Evolutionary conservation across 108 stramenopile species (phyloP), one percentile per base, ranked within the genome.

Genomic region (Skeletonema tropicum): DNA sequence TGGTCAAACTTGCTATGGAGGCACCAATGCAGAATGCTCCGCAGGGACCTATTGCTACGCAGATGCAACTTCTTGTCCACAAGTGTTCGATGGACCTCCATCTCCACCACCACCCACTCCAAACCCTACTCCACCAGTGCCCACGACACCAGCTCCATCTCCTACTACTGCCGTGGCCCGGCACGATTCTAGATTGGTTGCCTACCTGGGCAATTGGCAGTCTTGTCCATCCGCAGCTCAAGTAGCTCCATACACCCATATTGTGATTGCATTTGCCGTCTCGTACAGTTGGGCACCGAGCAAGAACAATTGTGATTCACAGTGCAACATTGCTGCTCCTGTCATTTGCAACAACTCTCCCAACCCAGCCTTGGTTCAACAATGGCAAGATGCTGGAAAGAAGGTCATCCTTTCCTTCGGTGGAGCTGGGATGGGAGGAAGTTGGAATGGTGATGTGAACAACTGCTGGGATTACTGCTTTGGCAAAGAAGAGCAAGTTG

Each of bases 331-430:
- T 49, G 68, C 41, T 10, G 45, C 30, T 13, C 66, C 84, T 2
- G 66, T 62, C 3, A 74, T 85, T 32, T 89, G 88, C 35, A 70
- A 80, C 35, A 87, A 87, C 67, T 60, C 60, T 0, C 60, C 73
- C 14, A 57, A 68, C 19, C 71, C 73, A 38, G 78, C 35, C 39
- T 61, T 89, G 35, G 68, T 89, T 48, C 26, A 70, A 21, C 71
- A 83, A 14, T 84, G 83, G 73, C 65, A 85, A 49, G 77, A 60
- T 29, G 61, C 52, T 1, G 87, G 89, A 3, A 90, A 90, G 73
- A 90, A 90, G 58, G 84, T 90, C 10, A 78, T 90, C 52, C 76
- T 90, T 0, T 85, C 83, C 55, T 88, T 90, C 61, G 89, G 89
- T 3, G 89, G 89, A 23, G 89, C 89, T 19, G 81, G 84, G 9